Conservation (phyloP, 352 stramenopile species). For the Aphanomyces euteiches region DNA sequence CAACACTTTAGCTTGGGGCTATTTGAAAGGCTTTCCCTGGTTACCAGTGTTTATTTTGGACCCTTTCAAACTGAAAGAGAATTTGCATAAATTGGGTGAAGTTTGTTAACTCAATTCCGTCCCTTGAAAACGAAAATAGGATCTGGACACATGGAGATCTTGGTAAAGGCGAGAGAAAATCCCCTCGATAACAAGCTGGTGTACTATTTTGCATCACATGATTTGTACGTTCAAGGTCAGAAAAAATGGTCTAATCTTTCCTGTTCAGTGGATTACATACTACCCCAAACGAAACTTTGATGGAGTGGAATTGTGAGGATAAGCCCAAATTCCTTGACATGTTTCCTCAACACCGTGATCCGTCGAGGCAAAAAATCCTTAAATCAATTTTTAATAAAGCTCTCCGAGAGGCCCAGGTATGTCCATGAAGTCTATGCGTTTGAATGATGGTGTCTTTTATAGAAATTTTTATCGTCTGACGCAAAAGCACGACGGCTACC, state of each 20-base stretch:
- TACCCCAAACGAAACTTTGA: not conserved
- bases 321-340: no score
- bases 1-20: not conserved
- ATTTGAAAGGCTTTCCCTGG: not conserved
- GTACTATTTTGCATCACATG: not conserved
- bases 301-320: no score
- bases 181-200: not conserved
- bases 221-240: not conserved
- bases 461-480: no score
- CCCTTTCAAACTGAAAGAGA: not conserved
- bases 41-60: not conserved
- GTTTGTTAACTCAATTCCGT: no score
- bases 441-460: no score
- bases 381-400: slow-evolving; percentile 1
- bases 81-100: no score
- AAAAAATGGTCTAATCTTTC: not conserved
- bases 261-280: not conserved
- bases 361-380: not conserved
- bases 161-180: no score
- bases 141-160: no score
- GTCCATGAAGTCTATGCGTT: no score
- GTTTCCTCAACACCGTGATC: not conserved
- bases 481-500: no score
- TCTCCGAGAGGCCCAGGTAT: not conserved
- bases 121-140: no score